Evolutionary conservation across 83 land plant genomes (phyloP).

Genomic region (Picea engelmannii): DNA sequence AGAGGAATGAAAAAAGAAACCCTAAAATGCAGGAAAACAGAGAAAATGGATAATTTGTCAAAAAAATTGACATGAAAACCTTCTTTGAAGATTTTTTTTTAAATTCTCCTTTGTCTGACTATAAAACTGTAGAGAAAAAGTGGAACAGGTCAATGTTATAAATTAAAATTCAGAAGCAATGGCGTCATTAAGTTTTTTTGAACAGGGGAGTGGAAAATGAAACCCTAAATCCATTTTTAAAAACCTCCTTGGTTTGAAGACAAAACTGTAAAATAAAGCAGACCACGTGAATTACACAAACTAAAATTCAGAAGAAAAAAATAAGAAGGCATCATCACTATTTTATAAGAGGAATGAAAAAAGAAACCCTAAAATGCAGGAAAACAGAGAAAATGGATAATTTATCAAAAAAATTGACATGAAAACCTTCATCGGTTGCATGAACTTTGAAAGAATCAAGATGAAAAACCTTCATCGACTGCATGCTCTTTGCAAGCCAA

Average conservation of each 20-base stretch:
- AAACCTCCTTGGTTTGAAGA: conserved; percentile 32
- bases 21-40: not conserved
- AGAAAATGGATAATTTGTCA: not conserved
- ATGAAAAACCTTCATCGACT: too few relatives aligned
- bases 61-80: conserved; percentile 24
- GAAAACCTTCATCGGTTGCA: conserved; percentile 74
- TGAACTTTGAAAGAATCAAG: conserved; percentile 25
- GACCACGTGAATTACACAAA: not conserved
- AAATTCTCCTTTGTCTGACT: too few relatives aligned
- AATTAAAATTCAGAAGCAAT: not conserved
- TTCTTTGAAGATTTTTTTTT: too few relatives aligned
- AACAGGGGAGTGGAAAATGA: not conserved
- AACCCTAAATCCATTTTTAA: conserved; percentile 27
- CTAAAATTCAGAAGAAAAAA: not conserved
- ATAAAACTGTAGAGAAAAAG: conserved; percentile 26
- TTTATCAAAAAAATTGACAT: not conserved
- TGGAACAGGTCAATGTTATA: not conserved
- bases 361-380: not conserved
- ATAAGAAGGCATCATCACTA: not conserved
- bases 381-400: not conserved
- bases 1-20: not conserved
- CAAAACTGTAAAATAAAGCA: conserved; percentile 30
- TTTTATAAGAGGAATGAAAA: not conserved
- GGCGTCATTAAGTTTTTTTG: not conserved
- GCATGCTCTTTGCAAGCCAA: conserved; percentile 35